These are phyloP conservation scores for Nicotiana otophora DNA, from an alignment of 257 asterid genomes.

Conservation along the genomic window DNA sequence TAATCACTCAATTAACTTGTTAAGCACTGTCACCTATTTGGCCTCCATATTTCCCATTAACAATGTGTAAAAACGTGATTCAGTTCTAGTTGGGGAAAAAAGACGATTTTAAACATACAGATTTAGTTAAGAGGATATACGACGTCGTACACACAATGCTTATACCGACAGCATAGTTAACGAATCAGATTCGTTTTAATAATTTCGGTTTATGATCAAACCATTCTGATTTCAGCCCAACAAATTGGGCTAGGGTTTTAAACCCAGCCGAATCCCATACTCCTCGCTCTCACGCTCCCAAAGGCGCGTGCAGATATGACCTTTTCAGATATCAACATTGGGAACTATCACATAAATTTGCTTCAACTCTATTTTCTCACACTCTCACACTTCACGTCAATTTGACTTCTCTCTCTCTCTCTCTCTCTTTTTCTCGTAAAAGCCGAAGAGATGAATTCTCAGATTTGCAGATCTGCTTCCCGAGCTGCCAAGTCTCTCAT, in stretches of 20 bases:
- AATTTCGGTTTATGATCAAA: background rate
- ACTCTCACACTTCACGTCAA: background rate
- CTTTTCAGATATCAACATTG: background rate
- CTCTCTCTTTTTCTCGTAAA: background rate
- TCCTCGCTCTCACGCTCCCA: background rate
- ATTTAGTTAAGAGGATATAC: too few relatives aligned
- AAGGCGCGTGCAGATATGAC: background rate
- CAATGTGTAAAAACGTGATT: background rate
- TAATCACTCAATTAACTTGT: background rate
- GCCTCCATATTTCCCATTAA: background rate
- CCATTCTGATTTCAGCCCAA: background rate
- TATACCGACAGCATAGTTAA: background rate
- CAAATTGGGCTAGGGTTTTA: slow-evolving; percentile 4
- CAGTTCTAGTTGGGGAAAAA: too few relatives aligned
- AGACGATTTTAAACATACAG: too few relatives aligned
- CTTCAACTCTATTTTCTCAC: background rate
- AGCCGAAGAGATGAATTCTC: slow-evolving; percentile 59
- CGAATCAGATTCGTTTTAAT: background rate
- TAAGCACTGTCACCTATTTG: background rate
- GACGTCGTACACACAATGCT: background rate
- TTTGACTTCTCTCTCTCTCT: background rate
- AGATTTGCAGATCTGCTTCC: slow-evolving; percentile 67
- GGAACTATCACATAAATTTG: background rate
- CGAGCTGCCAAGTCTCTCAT: slow-evolving; percentile 53
- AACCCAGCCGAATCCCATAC: background rate